Percentiles rank a stretch among this genome's conserved stretches.
Evolutionary conservation across 495 filamentous ascomycete species (phyloP).

Genomic region (Amniculicola lignicola): DNA sequence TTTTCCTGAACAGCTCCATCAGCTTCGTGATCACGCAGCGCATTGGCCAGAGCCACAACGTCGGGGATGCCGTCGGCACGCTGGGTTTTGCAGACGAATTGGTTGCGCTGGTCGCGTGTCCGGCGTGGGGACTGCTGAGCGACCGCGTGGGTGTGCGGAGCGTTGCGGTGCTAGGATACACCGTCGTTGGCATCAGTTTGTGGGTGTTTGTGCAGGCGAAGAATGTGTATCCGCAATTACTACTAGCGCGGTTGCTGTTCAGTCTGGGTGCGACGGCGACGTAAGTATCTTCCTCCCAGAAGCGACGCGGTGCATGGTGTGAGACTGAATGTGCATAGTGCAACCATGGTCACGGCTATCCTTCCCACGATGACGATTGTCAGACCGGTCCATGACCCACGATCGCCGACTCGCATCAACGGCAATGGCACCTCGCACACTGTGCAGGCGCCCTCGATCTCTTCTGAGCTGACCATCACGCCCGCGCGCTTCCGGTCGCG

Average conservation of each 20-base stretch:
- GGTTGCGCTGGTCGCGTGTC: slow-evolving; percentile 85
- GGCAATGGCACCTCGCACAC: slow-evolving; percentile 31
- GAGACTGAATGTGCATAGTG: slow-evolving; percentile 39
- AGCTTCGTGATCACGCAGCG: slow-evolving; percentile 94
- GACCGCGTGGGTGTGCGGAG: slow-evolving; percentile 81
- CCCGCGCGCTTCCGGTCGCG: slow-evolving; percentile 40
- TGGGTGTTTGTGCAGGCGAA: slow-evolving; percentile 78
- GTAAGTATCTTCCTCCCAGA: slow-evolving; percentile 44
- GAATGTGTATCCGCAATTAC: slow-evolving; percentile 85
- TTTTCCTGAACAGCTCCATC: slow-evolving; percentile 91
- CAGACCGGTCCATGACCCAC: slow-evolving; percentile 15
- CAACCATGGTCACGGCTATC: slow-evolving; percentile 97
- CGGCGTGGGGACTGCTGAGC: slow-evolving; percentile 85
- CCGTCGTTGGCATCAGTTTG: slow-evolving; percentile 70
- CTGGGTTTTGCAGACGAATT: slow-evolving; percentile 95
- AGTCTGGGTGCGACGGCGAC: slow-evolving; percentile 86
- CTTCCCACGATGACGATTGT: slow-evolving; percentile 72
- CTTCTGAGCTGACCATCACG: slow-evolving; percentile 45
- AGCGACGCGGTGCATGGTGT: neutral
- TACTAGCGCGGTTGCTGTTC: slow-evolving; percentile 83
- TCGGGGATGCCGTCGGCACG: slow-evolving; percentile 89
- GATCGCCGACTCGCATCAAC: slow-evolving; percentile 14
- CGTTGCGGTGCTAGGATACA: slow-evolving; percentile 69
- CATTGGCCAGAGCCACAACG: slow-evolving; percentile 68
- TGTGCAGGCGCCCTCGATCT: slow-evolving; percentile 37